phyloP scores from a whole-genome alignment of 352 stramenopile species.

The Globisporangium apiculatum region DNA sequence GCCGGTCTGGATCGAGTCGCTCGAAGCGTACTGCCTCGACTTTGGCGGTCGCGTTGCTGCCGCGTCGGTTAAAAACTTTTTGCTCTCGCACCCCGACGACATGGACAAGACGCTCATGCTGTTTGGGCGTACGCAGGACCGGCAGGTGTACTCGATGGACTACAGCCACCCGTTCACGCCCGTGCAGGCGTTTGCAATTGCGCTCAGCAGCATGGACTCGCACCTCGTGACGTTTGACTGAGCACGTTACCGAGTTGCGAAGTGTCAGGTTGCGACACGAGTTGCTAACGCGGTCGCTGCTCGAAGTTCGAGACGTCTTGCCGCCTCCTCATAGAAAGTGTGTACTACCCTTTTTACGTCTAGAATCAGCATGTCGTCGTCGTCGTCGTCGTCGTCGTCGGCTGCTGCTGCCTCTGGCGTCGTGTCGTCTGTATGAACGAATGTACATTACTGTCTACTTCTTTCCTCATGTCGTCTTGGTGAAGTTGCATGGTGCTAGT shows the following conservation, averaged over 20 bases:
- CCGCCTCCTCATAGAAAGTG: neutral
- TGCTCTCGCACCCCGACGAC: conserved; percentile 74
- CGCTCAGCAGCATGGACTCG: conserved; percentile 85
- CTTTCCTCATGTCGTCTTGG: too few species aligned
- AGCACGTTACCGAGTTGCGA: neutral
- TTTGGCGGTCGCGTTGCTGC: conserved; percentile 15
- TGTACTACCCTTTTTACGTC: neutral
- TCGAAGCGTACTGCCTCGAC: conserved; percentile 70
- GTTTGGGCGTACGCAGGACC: conserved; percentile 79
- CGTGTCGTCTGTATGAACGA: too few species aligned
- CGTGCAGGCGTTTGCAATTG: conserved; percentile 82
- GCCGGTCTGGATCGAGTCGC: conserved; percentile 82
- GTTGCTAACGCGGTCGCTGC: too few species aligned
- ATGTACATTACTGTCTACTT: neutral
- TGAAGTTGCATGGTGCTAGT: neutral
- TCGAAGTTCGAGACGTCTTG: too few species aligned
- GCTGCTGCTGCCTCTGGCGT: too few species aligned
- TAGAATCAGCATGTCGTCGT: too few species aligned
- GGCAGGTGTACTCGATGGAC: conserved; percentile 87
- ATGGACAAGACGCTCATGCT: conserved; percentile 87
- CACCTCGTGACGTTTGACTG: conserved; percentile 85
- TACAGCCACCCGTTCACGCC: conserved; percentile 81
- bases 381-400: too few species aligned
- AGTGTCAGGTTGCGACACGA: too few species aligned
- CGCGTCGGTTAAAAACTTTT: conserved; percentile 86